Conservation (phyloP, 495 filamentous ascomycete species). For the Geoglossum glabrum region DNA sequence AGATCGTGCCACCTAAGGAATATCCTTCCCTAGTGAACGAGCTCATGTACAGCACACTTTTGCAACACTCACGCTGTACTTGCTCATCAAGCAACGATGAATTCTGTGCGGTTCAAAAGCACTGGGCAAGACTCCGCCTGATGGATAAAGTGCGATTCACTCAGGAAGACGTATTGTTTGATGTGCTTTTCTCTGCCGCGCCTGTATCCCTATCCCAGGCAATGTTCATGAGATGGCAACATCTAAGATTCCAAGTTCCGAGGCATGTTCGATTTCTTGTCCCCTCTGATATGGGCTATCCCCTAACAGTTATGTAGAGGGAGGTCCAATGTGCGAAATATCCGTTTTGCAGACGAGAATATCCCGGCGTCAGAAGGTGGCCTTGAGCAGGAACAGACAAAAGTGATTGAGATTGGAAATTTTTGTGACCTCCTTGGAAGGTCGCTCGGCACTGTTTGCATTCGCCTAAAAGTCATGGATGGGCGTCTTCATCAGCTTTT, state of each 20-base stretch:
- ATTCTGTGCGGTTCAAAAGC: not conserved
- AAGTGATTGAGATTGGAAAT: no score
- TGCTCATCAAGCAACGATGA: not conserved
- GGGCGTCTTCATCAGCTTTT: not conserved
- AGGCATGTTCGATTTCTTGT: no score
- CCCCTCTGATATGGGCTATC: no score
- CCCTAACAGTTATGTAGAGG: no score
- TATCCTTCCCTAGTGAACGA: not conserved
- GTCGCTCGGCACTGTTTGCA: not conserved
- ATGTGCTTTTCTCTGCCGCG: not conserved
- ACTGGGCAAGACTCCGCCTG: not conserved
- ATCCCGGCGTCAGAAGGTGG: no score
- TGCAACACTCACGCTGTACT: not conserved
- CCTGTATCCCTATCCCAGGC: not conserved
- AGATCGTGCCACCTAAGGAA: not conserved
- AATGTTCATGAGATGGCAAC: not conserved
- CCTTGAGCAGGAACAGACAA: no score
- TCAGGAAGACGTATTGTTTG: not conserved
- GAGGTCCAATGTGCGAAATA: no score
- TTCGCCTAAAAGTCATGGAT: not conserved
- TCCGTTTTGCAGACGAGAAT: no score
- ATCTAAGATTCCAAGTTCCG: not conserved
- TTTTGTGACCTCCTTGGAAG: no score
- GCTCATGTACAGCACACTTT: not conserved
- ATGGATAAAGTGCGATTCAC: not conserved